phyloP scores from a whole-genome alignment of 306 rosid genomes.

The Vigna hirtella region DNA sequence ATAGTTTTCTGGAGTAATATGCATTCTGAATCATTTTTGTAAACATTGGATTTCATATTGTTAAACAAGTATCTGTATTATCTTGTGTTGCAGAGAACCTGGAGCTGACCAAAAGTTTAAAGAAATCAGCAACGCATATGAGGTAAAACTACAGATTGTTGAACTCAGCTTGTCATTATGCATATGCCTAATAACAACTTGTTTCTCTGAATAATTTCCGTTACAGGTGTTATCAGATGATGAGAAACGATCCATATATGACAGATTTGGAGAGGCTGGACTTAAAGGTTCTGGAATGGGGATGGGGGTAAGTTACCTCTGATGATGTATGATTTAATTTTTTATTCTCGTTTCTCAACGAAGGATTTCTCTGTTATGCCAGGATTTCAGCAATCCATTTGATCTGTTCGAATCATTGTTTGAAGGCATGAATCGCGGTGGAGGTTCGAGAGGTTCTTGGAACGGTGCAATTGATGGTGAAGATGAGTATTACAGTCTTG shows the following conservation, averaged over 20 bases:
- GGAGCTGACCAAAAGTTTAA: conserved; percentile 89
- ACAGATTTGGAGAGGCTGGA: conserved; percentile 96
- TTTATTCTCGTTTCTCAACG: conserved; percentile 39
- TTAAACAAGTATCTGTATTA: conserved; percentile 23
- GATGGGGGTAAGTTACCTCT: conserved; percentile 73
- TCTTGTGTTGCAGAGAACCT: conserved; percentile 64
- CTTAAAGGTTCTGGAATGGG: conserved; percentile 90
- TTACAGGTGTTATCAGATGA: conserved; percentile 91
- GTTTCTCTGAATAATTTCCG: conserved; percentile 35
- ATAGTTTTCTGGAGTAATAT: background rate
- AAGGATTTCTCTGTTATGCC: conserved; percentile 31
- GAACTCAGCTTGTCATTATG: conserved; percentile 35
- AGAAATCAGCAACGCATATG: conserved; percentile 92
- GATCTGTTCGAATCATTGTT: conserved; percentile 54
- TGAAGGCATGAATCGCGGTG: conserved; percentile 55
- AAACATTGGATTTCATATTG: conserved; percentile 21
- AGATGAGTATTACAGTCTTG: conserved; percentile 79
- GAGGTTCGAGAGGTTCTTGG: conserved; percentile 56
- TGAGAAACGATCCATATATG: conserved; percentile 86
- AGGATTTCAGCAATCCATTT: conserved; percentile 60
- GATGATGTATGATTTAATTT: conserved; percentile 23
- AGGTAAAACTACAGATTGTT: conserved; percentile 60
- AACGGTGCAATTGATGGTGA: conserved; percentile 55
- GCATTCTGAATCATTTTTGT: background rate
- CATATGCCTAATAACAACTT: conserved; percentile 6